phyloP scores from a whole-genome alignment of 192 early-diverging fungal genomes.

The Chytriomyces sp. region DNA sequence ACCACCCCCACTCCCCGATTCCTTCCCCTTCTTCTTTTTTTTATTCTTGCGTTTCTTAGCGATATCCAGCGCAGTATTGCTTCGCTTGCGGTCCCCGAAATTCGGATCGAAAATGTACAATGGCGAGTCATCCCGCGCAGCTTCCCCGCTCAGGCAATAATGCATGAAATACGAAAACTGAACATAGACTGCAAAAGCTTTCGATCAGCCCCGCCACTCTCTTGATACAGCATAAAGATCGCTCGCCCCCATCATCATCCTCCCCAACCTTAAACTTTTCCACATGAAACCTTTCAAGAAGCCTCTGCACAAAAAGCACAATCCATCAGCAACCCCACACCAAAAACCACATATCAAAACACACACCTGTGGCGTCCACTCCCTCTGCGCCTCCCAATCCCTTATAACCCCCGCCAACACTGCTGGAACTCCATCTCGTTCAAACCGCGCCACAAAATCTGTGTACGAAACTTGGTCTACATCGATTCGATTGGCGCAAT shows the following conservation, averaged over 20 bases:
- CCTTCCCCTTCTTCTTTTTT: constrained; percentile 7
- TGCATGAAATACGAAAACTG: constrained; percentile 57
- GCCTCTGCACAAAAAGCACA: constrained; percentile 4
- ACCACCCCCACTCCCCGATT: neutral
- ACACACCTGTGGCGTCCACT: constrained; percentile 63
- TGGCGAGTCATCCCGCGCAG: constrained; percentile 69
- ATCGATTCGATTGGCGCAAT: constrained; percentile 64
- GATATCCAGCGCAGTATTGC: constrained; percentile 43
- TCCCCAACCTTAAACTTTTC: constrained; percentile 82
- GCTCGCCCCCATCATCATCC: constrained; percentile 67
- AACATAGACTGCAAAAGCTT: constrained; percentile 16
- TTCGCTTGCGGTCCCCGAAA: constrained; percentile 56
- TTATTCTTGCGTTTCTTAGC: constrained; percentile 9
- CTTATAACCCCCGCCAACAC: constrained; percentile 62
- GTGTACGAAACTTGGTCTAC: constrained; percentile 56
- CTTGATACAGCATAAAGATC: too few relatives aligned
- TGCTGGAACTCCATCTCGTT: constrained; percentile 61
- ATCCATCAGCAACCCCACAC: neutral
- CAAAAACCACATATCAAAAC: constrained; percentile 36
- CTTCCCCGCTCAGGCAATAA: constrained; percentile 47
- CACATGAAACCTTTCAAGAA: constrained; percentile 49
- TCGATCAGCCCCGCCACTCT: neutral
- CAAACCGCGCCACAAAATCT: constrained; percentile 64
- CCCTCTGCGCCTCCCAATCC: constrained; percentile 60
- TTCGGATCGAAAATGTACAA: constrained; percentile 82